A percentile compares a stretch with the other conserved stretches of the same genome.
phyloP scores from a whole-genome alignment of 2,329 filamentous ascomycete genomes.

The Aquanectria penicillioides region DNA sequence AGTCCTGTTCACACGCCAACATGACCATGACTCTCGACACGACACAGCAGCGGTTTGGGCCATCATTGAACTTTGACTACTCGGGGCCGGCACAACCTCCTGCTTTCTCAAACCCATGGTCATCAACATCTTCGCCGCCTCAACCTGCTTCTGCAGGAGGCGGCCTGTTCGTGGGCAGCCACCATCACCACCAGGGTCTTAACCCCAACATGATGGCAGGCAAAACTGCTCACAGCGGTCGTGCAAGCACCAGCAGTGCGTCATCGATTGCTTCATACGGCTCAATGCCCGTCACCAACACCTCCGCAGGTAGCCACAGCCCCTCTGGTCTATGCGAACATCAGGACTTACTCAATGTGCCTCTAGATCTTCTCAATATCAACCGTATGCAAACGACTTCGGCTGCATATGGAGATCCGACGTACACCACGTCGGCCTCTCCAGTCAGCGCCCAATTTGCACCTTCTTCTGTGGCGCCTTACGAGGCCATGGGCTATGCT shows the following conservation, averaged over 20 bases:
- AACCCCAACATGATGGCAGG: conserved; percentile 63
- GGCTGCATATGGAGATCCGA: conserved; percentile 75
- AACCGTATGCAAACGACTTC: conserved; percentile 71
- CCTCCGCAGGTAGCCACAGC: conserved; percentile 73
- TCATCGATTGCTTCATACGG: conserved; percentile 75
- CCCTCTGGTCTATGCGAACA: conserved; percentile 56
- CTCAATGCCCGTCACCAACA: conserved; percentile 76
- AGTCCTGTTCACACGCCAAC: conserved; percentile 48
- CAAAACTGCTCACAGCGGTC: conserved; percentile 57
- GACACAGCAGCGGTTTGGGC: conserved; percentile 83
- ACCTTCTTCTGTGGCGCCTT: conserved; percentile 71
- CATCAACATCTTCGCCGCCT: conserved; percentile 62
- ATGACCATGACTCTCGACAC: conserved; percentile 98
- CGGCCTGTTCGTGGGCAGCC: conserved; percentile 72
- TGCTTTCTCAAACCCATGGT: conserved; percentile 95
- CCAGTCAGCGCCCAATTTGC: conserved; percentile 73
- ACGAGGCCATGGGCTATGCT: conserved; percentile 81
- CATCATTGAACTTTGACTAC: conserved; percentile 82
- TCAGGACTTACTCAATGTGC: conserved; percentile 69
- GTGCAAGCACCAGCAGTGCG: conserved; percentile 67
- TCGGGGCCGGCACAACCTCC: conserved; percentile 59
- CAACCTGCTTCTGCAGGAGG: conserved; percentile 61
- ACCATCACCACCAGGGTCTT: conserved; percentile 62
- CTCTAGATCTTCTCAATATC: conserved; percentile 78
- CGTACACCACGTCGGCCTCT: conserved; percentile 74